Percentiles rank a stretch among this genome's conserved stretches.
These are phyloP conservation scores for Tetracladium maxilliforme DNA, from an alignment of 2,329 filamentous ascomycete species.

Conservation along the genomic window DNA sequence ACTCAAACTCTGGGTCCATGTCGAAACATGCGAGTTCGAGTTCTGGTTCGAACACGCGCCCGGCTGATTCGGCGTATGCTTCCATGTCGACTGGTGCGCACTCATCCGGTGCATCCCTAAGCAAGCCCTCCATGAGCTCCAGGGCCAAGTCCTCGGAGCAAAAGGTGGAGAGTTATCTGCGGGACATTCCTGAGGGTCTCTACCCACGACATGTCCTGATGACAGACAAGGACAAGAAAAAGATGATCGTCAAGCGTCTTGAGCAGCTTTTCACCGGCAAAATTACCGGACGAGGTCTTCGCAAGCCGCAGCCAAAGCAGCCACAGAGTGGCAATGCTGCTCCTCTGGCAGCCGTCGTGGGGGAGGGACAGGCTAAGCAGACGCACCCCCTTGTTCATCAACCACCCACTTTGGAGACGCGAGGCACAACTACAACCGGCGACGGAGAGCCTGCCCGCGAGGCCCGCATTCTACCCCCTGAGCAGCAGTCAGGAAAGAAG, in stretches of 20 bases:
- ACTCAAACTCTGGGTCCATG: conserved; percentile 24
- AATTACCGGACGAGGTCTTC: conserved; percentile 23
- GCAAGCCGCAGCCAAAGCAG: conserved; percentile 7
- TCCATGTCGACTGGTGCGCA: conserved; percentile 40
- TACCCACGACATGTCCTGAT: conserved; percentile 44
- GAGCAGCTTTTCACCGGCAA: conserved; percentile 76
- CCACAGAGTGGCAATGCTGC: too few species aligned
- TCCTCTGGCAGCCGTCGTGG: too few species aligned
- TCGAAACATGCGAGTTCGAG: conserved; percentile 34
- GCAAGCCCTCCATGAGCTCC: conserved; percentile 18
- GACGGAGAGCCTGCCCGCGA: too few species aligned
- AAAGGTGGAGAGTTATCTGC: conserved; percentile 54
- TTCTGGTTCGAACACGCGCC: conserved; percentile 16
- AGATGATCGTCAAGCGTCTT: conserved; percentile 57
- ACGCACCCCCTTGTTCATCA: too few species aligned
- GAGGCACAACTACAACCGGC: too few species aligned
- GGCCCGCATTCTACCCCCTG: conserved; percentile 18
- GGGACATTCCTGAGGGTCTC: conserved; percentile 57
- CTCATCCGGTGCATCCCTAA: conserved; percentile 20
- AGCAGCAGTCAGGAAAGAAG: conserved; percentile 13
- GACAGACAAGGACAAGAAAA: conserved; percentile 63
- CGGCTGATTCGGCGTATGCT: conserved; percentile 41
- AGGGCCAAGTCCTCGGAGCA: conserved; percentile 24
- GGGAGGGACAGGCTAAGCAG: too few species aligned
- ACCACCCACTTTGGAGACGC: too few species aligned